A percentile compares a stretch with the other conserved stretches of the same genome.
Evolutionary conservation across 352 stramenopile species (phyloP).

Genomic region (Phytophthora quininea): DNA sequence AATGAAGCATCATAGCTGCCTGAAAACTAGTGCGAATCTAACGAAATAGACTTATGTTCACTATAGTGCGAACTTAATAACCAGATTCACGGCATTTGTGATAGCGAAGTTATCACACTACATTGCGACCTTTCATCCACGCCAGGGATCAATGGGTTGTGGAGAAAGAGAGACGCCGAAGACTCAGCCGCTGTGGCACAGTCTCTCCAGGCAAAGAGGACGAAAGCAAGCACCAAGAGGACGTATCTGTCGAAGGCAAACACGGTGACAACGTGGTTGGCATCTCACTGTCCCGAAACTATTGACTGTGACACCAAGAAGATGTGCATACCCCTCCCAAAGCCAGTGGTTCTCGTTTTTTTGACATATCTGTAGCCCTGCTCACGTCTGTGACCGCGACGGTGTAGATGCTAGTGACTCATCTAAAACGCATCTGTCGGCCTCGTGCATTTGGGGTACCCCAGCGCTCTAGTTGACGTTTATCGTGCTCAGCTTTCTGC

Average conservation of each 20-base stretch:
- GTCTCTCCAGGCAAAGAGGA: no score
- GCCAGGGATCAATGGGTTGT: neutral
- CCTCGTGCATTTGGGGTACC: no score
- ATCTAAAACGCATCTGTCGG: no score
- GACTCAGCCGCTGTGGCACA: no score
- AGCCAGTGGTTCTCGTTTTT: constrained; percentile 1
- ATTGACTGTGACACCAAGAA: neutral
- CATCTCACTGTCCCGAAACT: neutral
- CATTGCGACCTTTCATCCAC: neutral
- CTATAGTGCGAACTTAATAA: neutral
- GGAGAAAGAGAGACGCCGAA: neutral
- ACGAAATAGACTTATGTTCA: neutral
- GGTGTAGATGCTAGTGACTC: no score
- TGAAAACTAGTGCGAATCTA: neutral
- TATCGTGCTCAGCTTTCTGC: neutral
- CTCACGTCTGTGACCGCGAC: neutral
- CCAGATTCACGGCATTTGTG: constrained; percentile 1
- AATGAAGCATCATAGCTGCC: neutral
- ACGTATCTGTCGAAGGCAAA: neutral
- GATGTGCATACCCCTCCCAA: constrained; percentile 3
- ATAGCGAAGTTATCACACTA: neutral
- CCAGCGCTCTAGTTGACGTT: neutral
- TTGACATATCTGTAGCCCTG: neutral
- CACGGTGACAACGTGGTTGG: constrained; percentile 1
- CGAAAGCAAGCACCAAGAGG: no score